Conservation (phyloP, 2,329 filamentous ascomycete genomes). For the Hirsutella rhossiliensis region DNA sequence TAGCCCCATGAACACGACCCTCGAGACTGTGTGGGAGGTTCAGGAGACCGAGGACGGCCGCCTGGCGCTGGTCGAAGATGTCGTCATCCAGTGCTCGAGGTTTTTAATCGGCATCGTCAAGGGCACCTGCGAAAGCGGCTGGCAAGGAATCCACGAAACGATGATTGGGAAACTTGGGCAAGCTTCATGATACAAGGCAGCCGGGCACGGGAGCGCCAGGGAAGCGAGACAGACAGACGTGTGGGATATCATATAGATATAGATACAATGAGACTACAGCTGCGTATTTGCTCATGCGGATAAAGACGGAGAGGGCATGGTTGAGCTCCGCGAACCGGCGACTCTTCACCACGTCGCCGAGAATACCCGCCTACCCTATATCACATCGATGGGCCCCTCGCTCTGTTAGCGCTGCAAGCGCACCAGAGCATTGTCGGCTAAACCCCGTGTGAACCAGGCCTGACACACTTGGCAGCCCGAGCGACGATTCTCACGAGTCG, state of each 20-base stretch:
- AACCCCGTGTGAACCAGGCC: background rate
- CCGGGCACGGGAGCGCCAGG: too few relatives aligned
- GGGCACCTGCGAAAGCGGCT: conserved; percentile 36
- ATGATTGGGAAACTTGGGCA: conserved; percentile 24
- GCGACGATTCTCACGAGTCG: background rate
- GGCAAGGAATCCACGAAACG: conserved; percentile 37
- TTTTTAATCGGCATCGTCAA: conserved; percentile 36
- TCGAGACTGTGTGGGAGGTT: conserved; percentile 41
- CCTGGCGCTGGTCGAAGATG: conserved; percentile 35
- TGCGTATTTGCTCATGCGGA: too few relatives aligned
- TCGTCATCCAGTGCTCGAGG: conserved; percentile 36
- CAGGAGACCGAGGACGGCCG: conserved; percentile 17
- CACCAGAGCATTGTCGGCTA: background rate
- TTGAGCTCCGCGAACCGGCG: too few relatives aligned
- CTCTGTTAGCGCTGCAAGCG: too few relatives aligned
- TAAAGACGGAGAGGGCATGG: too few relatives aligned
- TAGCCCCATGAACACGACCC: conserved; percentile 36
- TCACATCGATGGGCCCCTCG: too few relatives aligned
- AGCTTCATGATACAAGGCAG: background rate
- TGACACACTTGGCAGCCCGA: background rate
- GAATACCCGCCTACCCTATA: too few relatives aligned
- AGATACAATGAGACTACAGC: too few relatives aligned
- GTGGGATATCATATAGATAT: too few relatives aligned
- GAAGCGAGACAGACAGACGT: too few relatives aligned
- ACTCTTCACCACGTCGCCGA: too few relatives aligned